These are phyloP conservation scores for Boletus pseudopeckii DNA, from an alignment of 768 basidiomycete species.

Conservation along the genomic window DNA sequence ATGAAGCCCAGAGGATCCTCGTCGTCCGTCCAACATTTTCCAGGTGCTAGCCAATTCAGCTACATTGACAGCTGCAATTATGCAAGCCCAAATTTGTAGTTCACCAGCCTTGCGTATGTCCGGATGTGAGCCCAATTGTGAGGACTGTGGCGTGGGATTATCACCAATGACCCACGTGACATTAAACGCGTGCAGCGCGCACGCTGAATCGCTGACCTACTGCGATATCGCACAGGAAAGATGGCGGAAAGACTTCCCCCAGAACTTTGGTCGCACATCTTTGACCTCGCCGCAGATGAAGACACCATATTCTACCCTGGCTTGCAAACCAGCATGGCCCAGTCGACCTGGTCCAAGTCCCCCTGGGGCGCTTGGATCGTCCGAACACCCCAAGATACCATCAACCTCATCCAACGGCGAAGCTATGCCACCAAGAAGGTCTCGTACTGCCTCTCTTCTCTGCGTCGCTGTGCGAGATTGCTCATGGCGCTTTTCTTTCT, in stretches of 20 bases:
- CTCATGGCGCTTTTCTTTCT: neutral
- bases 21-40: too few species aligned
- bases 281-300: conserved; percentile 68
- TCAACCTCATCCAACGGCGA: conserved; percentile 54
- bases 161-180: neutral
- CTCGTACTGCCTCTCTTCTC: neutral
- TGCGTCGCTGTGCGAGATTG: neutral
- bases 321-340: conserved; percentile 59
- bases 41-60: neutral
- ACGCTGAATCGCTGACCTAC: neutral
- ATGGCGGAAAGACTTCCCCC: conserved; percentile 50
- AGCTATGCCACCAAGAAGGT: conserved; percentile 71
- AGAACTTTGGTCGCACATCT: conserved; percentile 69
- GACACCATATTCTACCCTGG: conserved; percentile 62
- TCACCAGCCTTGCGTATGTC: neutral
- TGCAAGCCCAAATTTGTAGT: too few species aligned
- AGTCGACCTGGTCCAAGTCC: conserved; percentile 62
- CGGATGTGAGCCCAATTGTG: neutral
- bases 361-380: conserved; percentile 49
- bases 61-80: neutral
- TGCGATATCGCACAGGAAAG: neutral
- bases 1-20: neutral
- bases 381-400: conserved; percentile 55
- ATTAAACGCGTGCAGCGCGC: neutral
- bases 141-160: neutral